A percentile compares a stretch with the other conserved stretches of the same genome.
Evolutionary conservation across 2,329 filamentous ascomycete genomes (phyloP).

Genomic region (Fusarium equiseti): DNA sequence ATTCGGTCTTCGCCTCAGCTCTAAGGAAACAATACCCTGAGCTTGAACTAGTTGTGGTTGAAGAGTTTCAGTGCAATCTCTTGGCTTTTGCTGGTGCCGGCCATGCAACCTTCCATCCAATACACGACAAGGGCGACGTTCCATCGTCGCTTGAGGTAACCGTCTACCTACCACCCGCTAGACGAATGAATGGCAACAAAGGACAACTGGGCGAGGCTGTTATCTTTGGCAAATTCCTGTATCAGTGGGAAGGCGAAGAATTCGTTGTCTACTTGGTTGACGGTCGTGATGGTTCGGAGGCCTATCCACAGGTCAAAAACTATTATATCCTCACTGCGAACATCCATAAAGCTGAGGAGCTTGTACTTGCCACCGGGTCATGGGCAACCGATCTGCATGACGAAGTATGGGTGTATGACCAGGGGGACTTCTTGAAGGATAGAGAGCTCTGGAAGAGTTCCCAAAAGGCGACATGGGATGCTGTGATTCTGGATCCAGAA

Average conservation of each 20-base stretch:
- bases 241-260: not conserved
- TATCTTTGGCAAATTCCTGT: conserved; percentile 10
- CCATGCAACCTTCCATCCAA: not conserved
- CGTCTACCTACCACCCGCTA: not conserved
- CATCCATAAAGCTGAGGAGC: conserved; percentile 2
- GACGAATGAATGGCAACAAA: conserved; percentile 6
- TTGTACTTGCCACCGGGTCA: conserved; percentile 3
- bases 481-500: not conserved
- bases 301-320: not conserved
- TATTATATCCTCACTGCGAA: conserved; percentile 1
- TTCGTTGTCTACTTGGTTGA: conserved; percentile 1
- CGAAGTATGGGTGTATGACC: conserved; percentile 8
- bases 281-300: not conserved
- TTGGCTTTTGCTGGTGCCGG: not conserved
- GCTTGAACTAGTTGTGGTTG: not conserved
- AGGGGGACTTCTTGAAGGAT: not conserved
- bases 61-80: not conserved
- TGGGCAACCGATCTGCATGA: conserved; percentile 6
- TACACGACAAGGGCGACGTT: not conserved
- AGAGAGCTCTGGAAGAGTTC: conserved; percentile 1
- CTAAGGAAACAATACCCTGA: not conserved
- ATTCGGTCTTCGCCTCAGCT: not conserved
- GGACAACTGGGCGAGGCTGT: conserved; percentile 1
- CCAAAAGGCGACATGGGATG: conserved; percentile 1
- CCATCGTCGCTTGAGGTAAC: conserved; percentile 1